Base-by-base conservation (phyloP, 495 filamentous ascomycete species). In the Parathielavia hyrcaniae region DNA sequence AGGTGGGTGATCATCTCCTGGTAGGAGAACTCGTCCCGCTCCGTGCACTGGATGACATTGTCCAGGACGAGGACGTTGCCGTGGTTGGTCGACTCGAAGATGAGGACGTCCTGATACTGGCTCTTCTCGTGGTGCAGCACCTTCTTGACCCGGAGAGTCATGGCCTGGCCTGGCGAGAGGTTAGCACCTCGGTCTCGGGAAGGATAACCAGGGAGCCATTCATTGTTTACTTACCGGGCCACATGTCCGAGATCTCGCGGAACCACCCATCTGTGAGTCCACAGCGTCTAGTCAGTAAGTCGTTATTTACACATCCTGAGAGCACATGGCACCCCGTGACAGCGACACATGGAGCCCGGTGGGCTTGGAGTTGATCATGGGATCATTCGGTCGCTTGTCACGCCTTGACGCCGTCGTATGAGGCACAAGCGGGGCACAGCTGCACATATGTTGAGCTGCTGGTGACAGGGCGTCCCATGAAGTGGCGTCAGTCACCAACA, bases 1-100 rank as follows among this genome's bases (percentile, higher is more conserved):
- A 97, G 82, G 76, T 99, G 91, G 58, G 93, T 90, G 77, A 99
- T 99, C 93, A 99, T 99, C 83, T 99, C 95, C 78, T 99, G 95
- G 84, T 97, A 97, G 76, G 89, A 86, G 81, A 97, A 97, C 79
- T 99, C 95, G 71, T 99, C 95, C 43, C 91, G 83, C 83, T 97
- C 93, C 56, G 93, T 97, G 80, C 86, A 90, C 77, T 97, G 93
- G 74, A 99, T 97, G 71, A 96, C 93, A 69, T 96, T 96, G 81
- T 99, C 93, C 40, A 99, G 82, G 45, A 99, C 91, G n/a, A 99
- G 83, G 50, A 97, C 92, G 64, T 84, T 95, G 67, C 93, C 93
- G 73, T 97, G 89, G 83, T 97, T 83, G 79, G 85, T 92, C 67
- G 87, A 92, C 82, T 99, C 86, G 77, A 97, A 97, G 76, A 97